Evolutionary conservation across 768 basidiomycete species (phyloP), one percentile per base, ranked within the genome.

Genomic region (Rickenella mellea): DNA sequence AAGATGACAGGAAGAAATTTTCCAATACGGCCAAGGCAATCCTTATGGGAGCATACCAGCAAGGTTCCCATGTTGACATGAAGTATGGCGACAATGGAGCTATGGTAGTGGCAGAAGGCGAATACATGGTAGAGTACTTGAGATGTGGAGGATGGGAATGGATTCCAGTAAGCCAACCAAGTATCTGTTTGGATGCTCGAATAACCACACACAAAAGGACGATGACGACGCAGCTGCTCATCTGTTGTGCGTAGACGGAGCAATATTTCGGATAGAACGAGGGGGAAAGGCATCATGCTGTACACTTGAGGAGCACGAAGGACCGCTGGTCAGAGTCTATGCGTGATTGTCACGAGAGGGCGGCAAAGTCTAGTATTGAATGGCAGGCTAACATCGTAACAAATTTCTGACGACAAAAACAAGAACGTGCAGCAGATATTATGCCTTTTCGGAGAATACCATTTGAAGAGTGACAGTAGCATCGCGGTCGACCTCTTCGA

Each of bases 121-220:
- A n/a, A n/a, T n/a, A n/a, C n/a, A 74, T 88, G 4, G 77, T 89
- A 0, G 92, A 96, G 58, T 85, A 85, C 51, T 69, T 80, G 39
- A 71, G 90, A 20, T 83, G 80, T 50, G 74, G 73, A 12, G 80
- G 80, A 6, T 93, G 90, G 80, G 79, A 84, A 50, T 96, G 92
- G 92, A 67, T 66, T 30, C 92, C 91, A 15, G 88, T 90, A 54
- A 53, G 78, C 65, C 27, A 4, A 24, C 29, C 22, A 31, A 4
- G 27, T 42, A 26, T 41, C n/a, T 25, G 33, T 15, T 42, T 46
- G 38, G 48, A 14, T 3, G 33, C 38, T 21, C 44, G 8, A n/a
- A 27, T 15, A 35, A 25, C 26, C 5, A 19, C 25, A 28, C 49
- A 39, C n/a, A 2, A 17, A 51, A 91, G 85, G 73, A 79, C 47